phyloP scores from a whole-genome alignment of 495 filamentous ascomycete genomes.

The Neurospora discreta region DNA sequence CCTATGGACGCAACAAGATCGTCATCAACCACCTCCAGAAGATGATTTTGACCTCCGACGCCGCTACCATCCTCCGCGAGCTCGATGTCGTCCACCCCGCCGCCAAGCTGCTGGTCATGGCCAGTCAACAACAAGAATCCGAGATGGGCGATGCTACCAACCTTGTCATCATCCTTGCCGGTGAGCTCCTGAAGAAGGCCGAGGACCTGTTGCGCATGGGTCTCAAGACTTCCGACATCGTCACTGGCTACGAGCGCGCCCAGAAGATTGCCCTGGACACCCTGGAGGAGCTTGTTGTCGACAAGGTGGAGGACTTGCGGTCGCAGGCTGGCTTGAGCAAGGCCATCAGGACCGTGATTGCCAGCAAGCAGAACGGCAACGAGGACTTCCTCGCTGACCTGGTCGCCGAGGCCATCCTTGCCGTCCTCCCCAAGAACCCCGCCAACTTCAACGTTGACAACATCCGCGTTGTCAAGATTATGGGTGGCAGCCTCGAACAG shows the following conservation, averaged over 20 bases:
- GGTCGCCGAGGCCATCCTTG: conserved; percentile 87
- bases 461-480: conserved; percentile 97
- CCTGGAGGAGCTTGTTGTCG: conserved; percentile 81
- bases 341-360: conserved; percentile 89
- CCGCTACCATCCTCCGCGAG: conserved; percentile 92
- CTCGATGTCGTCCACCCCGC: conserved; percentile 98
- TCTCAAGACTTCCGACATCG: conserved; percentile 92
- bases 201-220: conserved; percentile 93
- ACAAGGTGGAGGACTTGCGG: conserved; percentile 76
- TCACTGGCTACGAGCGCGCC: conserved; percentile 89
- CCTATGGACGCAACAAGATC: conserved; percentile 98
- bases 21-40: conserved; percentile 99
- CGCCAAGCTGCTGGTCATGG: conserved; percentile 98
- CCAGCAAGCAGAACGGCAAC: conserved; percentile 89
- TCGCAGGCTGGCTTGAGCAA: conserved; percentile 78
- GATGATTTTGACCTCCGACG: conserved; percentile 98
- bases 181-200: conserved; percentile 93
- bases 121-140: conserved; percentile 94
- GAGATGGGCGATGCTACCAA: conserved; percentile 99
- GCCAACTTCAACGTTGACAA: conserved; percentile 99
- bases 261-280: conserved; percentile 73
- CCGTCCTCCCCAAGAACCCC: conserved; percentile 95
- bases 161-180: conserved; percentile 89
- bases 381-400: conserved; percentile 78
- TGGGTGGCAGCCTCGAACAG: conserved; percentile 92